Base-by-base conservation (phyloP, 2,329 filamentous ascomycete genomes). In the Cladobotryum mycophilum region DNA sequence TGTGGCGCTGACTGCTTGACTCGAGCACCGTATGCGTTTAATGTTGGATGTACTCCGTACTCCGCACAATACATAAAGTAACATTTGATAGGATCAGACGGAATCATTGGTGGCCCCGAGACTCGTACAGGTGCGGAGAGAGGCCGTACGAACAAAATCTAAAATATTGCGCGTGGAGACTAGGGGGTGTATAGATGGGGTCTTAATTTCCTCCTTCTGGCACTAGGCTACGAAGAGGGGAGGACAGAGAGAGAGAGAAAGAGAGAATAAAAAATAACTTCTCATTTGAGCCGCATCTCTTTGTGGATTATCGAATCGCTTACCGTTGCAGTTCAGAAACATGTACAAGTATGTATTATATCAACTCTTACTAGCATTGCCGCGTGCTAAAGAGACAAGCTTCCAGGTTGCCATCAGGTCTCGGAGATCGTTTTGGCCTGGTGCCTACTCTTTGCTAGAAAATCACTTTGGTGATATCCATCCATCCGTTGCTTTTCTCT, bases 1-100 rank as follows among this genome's bases (percentile, higher is more conserved):
- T 48, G 49, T 38, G 44, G 49, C 44, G 40, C 36, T 52, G 12
- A 20, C 40, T 20, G 15, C 41, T 34, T 45, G 42, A 48, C 20
- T 36, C 41, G 34, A 48, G 35, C 15, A 37, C 37, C 7, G 8
- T 9, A 34, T 13, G 33, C 18, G 38, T 18, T 38, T 38, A 41
- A 37, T 50, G 46, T 36, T 38, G 34, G 20, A 18, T 25, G 20
- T 47, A 34, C 44, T 47, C 36, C 49, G 43, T 47, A 34, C 38
- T 38, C 14, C 36, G 36, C 43, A 41, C 45, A 25, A 44, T 13
- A 41, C 25, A 38, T 36, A 25, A 40, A 41, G 30, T 45, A 33
- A 42, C 48, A 50, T 44, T 42, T 30, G 25, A 30, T 30, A 38
- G 36, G 14, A 38, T 38, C 17, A 38, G 14, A 38, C 36, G 36